A percentile compares a stretch with the other conserved stretches of the same genome.
These are phyloP conservation scores for Nothophaeocryptopus gaeumannii DNA, from an alignment of 2,329 filamentous ascomycete species.

Conservation along the genomic window DNA sequence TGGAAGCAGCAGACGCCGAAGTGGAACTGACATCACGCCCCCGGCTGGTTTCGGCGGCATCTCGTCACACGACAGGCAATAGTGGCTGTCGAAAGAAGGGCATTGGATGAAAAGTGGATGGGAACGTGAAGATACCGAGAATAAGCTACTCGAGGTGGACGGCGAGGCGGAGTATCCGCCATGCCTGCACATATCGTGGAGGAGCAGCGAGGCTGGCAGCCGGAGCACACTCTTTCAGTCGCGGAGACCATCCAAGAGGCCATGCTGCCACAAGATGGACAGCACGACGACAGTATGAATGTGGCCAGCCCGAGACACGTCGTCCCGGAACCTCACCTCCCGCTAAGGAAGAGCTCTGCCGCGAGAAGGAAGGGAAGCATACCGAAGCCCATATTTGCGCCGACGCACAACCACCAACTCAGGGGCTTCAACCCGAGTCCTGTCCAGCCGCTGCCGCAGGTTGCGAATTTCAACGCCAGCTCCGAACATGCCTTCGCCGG, in stretches of 20 bases:
- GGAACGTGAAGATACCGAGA: no score
- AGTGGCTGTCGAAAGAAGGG: not conserved
- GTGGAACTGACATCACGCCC: conserved; percentile 15
- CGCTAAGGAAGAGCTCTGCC: conserved; percentile 41
- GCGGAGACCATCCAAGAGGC: conserved; percentile 28
- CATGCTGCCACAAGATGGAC: conserved; percentile 16
- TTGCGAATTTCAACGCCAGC: conserved; percentile 33
- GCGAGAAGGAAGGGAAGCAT: conserved; percentile 29
- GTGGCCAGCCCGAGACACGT: conserved; percentile 72
- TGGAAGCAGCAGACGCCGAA: conserved; percentile 4
- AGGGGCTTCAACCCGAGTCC: conserved; percentile 33
- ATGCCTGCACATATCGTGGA: conserved; percentile 15
- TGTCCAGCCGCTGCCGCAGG: conserved; percentile 28
- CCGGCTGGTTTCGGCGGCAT: not conserved
- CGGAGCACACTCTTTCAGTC: conserved; percentile 22
- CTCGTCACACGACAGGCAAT: conserved; percentile 13
- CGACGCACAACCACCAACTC: conserved; percentile 25
- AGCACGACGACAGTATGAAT: conserved; percentile 9
- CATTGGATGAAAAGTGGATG: no score
- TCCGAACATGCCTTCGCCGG: conserved; percentile 36
- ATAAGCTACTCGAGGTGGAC: no score
- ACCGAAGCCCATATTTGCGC: conserved; percentile 31
- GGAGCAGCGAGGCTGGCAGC: conserved; percentile 19
- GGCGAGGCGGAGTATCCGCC: not conserved
- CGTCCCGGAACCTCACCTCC: conserved; percentile 41